Conservation (phyloP, 2,329 filamentous ascomycete genomes). For the Lasiodiplodia hormozganensis region DNA sequence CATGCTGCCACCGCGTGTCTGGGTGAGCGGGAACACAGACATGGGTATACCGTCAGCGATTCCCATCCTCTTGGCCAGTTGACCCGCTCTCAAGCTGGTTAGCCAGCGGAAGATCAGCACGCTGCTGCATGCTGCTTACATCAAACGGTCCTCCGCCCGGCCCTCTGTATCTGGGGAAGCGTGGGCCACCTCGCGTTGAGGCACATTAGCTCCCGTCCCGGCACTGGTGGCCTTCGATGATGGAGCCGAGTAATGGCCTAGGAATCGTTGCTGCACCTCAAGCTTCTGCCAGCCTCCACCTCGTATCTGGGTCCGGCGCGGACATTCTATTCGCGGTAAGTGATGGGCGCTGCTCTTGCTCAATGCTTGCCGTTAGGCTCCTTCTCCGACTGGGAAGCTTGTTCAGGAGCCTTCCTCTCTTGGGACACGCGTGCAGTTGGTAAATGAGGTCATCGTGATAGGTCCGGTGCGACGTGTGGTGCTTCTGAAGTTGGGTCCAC, state of each 20-base stretch:
- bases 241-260: slow-evolving; percentile 16
- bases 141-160: slow-evolving; percentile 18
- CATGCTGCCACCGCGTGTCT: slow-evolving; percentile 6
- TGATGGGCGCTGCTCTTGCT: slow-evolving; percentile 7
- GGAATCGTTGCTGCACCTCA: slow-evolving; percentile 1
- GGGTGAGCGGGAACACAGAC: slow-evolving; percentile 5
- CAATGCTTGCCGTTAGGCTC: background rate
- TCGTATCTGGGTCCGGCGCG: slow-evolving; percentile 16
- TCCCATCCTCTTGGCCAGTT: slow-evolving; percentile 4
- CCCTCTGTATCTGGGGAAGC: slow-evolving; percentile 10
- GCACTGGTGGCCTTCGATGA: background rate
- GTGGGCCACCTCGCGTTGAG: background rate
- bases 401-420: background rate
- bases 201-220: background rate
- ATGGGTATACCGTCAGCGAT: slow-evolving; percentile 15
- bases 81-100: slow-evolving; percentile 15
- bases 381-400: slow-evolving; percentile 1
- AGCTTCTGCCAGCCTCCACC: slow-evolving; percentile 1
- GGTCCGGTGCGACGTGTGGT: slow-evolving; percentile 4
- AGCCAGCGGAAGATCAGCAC: slow-evolving; percentile 14
- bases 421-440: background rate
- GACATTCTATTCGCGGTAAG: slow-evolving; percentile 20
- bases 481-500: background rate
- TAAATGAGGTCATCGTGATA: slow-evolving; percentile 4
- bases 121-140: slow-evolving; percentile 14